Base-by-base conservation (phyloP, 1,139 yeast species). In the Debaryomycetaceae sp. region DNA sequence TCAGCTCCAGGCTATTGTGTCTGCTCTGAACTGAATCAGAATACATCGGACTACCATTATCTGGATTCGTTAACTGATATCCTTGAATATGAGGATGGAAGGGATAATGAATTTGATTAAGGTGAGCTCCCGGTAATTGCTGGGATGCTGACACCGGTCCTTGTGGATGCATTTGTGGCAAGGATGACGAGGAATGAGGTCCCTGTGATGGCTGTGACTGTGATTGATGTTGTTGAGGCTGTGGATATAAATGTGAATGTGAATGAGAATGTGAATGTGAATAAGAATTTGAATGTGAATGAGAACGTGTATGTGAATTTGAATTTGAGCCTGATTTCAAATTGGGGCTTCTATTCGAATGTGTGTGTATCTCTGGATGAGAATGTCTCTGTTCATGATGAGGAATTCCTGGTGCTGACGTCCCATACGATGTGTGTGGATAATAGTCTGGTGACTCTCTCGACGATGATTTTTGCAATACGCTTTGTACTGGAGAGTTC, bases 211-310 rank as follows among this genome's bases (percentile, higher is more conserved):
- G 11, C 26, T 13, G n/a, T 16, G 31, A 19, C 9, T 31, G 35
- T 18, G 26, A 29, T 22, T 24, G 36, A 7, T 17, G 24, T 19
- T 28, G 17, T 7, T 29, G 39, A 17, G 29, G 26, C n/a, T 33
- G 31, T 28, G 35, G 33, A 26, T 34, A 31, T 30, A 26, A 37
- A 14, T 42, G 36, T 38, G 51, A 34, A 41, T 42, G 36, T 39
- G 35, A 19, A 33, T 17, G 33, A 8, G 32, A 16, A 8, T 8
- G 32, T 30, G 32, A 16, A n/a, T 30, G 32, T 14, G 32, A 16
- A n/a, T 30, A 16, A 8, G 32, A 8, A 16, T 30, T 9, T 8
- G 32, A n/a, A 3, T 14, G 17, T n/a, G 32, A 30, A 16, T n/a
- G n/a, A 9, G 29, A 24, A n/a, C 29, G n/a, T 24, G 29, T 9